phyloP scores from a whole-genome alignment of 176 grass and related monocot genomes.

The Musa acuminata region DNA sequence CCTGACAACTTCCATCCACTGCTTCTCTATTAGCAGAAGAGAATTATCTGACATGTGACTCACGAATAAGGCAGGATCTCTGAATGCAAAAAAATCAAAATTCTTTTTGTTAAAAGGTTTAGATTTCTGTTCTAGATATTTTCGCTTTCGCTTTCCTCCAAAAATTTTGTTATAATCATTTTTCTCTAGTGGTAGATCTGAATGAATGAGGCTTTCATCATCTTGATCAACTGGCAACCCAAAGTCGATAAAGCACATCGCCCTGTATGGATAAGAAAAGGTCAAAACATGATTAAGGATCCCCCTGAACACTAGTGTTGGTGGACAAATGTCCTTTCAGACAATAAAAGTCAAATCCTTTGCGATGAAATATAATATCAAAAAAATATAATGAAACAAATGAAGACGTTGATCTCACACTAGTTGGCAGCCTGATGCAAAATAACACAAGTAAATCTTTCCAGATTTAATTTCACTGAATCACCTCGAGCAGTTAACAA shows the following conservation, averaged over 20 bases:
- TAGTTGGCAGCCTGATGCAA: no score
- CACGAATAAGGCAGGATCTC: conserved; percentile 64
- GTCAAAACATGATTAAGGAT: not conserved
- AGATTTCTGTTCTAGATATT: conserved; percentile 35
- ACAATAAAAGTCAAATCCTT: no score
- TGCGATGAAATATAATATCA: no score
- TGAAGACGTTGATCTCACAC: no score
- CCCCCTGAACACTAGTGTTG: not conserved
- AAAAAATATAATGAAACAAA: no score
- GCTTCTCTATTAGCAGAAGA: conserved; percentile 69
- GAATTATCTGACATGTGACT: conserved; percentile 65
- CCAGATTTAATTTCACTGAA: no score
- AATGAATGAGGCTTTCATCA: conserved; percentile 25
- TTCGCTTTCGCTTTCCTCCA: conserved; percentile 43
- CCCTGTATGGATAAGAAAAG: conserved; percentile 34
- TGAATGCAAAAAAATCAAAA: conserved; percentile 61
- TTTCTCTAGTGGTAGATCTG: conserved; percentile 27
- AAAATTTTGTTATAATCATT: conserved; percentile 17
- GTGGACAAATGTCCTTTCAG: no score
- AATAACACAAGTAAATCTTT: no score
- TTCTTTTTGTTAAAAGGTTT: conserved; percentile 34
- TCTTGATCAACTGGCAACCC: conserved; percentile 53
- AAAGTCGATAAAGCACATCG: conserved; percentile 95
- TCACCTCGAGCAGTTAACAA: no score
- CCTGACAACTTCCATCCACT: conserved; percentile 70